Conservation (phyloP, 2,329 filamentous ascomycete species). For the Xenoacremonium recifei region DNA sequence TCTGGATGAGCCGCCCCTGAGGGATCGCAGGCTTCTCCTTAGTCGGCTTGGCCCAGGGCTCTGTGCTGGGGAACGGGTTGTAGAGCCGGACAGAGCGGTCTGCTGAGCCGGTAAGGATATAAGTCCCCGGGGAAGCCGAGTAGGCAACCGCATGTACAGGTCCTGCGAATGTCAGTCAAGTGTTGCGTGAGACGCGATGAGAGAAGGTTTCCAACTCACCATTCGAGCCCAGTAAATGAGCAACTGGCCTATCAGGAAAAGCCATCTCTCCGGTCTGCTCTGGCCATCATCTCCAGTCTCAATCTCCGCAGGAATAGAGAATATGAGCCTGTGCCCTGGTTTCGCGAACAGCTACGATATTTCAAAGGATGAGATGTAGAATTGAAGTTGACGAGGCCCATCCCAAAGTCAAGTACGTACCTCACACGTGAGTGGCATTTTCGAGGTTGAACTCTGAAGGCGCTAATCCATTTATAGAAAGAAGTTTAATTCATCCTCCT, state of each 20-base stretch:
- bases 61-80: slow-evolving; percentile 63
- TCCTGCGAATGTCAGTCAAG: slow-evolving; percentile 43
- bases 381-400: too few relatives aligned
- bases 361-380: too few relatives aligned
- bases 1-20: slow-evolving; percentile 71
- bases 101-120: slow-evolving; percentile 80
- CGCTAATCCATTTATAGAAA: too few relatives aligned
- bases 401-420: too few relatives aligned
- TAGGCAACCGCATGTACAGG: slow-evolving; percentile 72
- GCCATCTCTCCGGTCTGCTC: slow-evolving; percentile 33
- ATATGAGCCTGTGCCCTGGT: too few relatives aligned
- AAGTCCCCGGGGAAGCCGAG: slow-evolving; percentile 69
- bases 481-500: too few relatives aligned
- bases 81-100: slow-evolving; percentile 86
- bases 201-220: slow-evolving; percentile 40
- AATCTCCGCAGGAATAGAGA: too few relatives aligned
- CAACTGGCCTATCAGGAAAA: slow-evolving; percentile 48
- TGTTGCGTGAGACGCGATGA: background rate
- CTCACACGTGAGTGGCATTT: too few relatives aligned
- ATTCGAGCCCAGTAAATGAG: slow-evolving; percentile 58
- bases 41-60: slow-evolving; percentile 26
- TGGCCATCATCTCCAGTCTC: slow-evolving; percentile 19
- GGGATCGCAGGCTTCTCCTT: slow-evolving; percentile 33
- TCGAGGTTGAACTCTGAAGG: too few relatives aligned
- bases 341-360: too few relatives aligned